Base-by-base conservation (phyloP, 192 early-diverging fungal species). In the Lunasporangiospora selenospora region DNA sequence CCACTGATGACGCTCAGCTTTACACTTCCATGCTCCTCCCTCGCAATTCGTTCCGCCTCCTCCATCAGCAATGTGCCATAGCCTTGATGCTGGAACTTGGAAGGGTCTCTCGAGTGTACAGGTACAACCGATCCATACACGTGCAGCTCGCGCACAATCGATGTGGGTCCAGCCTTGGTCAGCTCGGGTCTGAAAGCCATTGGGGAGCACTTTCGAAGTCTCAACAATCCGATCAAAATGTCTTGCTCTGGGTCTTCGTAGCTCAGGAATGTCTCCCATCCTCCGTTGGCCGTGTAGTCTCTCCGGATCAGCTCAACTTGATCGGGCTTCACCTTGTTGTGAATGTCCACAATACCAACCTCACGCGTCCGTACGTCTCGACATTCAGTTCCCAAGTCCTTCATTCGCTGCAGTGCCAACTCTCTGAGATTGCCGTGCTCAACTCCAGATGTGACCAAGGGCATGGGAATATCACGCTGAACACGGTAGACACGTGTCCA, bases 391-490 rank as follows among this genome's bases (percentile, higher is more conserved):
- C 98, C 98, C 50, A 99, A 77, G 77, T 99, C 98, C 50, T 89
- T 90, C 96, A 98, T 98, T 29, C 97, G 85, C 73, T 93, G 87
- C 39, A 99, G 78, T 5, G 98, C 96, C 43, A 98, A 82, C 77
- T 99, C 96, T 30, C 98, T 85, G 50, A 99, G 61, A 51, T 99
- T 99, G 47, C 98, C 98, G 70, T 99, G 88, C 81, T 99, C 98
- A 13, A 99, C 97, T 40, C 98, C 98, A 1, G 94, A 95, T 7
- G 93, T 97, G 18, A 99, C 98, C 30, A 99, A 81, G 6, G 98
- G 98, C 98, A 99, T 99, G 16, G 98, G 98, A 66, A 99, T 99
- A 82, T 99, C 98, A 65, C 97, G 88, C 76, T 99, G 97, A 29
- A 99, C 96, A 53, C 97, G 89, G 75, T 99, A 99, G 21, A 99